Base-by-base conservation (phyloP, 2,329 filamentous ascomycete species). In the Cercospora brassicicola region DNA sequence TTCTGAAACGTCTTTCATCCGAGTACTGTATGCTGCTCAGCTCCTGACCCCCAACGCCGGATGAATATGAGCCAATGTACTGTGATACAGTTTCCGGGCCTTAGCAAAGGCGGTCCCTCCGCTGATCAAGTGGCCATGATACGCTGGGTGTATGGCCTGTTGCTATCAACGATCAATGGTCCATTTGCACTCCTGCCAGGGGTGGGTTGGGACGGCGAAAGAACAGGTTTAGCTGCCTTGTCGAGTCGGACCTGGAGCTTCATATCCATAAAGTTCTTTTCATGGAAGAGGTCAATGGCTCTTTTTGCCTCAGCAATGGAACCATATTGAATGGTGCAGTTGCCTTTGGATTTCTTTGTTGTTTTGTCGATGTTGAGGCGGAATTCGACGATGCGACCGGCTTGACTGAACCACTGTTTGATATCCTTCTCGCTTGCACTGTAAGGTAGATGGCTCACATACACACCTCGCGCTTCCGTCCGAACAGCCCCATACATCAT, bases 381-480 rank as follows among this genome's bases (percentile, higher is more conserved):
- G 57, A 73, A 71, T 30, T 71, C 73, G 26, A 70, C 67, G 55
- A 78, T 71, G 8, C 69, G 53, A 20, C 76, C 76, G 26, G 72
- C 74, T 63, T 65, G 60, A 59, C 67, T 59, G 71, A 78, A 78
- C 53, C 71, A 61, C 1, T 42, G 62, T 53, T 74, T 62, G 31
- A 78, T 69, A 18, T 77, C 75, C 20, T 67, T 67, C 10, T 67
- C 62, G n/a, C 67, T 64, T 18, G 74, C 73, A 68, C 73, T 73
- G 73, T 69, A 77, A 71, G 70, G 72, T 5, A 78, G 66, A 15
- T 69, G 70, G 18, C 67, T 73, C 33, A 77, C 73, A 62, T 77
- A 77, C 51, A 78, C 67, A 7, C 75, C 75, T 10, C 75, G 73
- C 11, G 70, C 66, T 66, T 77, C 74, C 15, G 69, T 75, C 11